Base-by-base conservation (phyloP, 768 basidiomycete genomes). In the Stropharia rugosoannulata region DNA sequence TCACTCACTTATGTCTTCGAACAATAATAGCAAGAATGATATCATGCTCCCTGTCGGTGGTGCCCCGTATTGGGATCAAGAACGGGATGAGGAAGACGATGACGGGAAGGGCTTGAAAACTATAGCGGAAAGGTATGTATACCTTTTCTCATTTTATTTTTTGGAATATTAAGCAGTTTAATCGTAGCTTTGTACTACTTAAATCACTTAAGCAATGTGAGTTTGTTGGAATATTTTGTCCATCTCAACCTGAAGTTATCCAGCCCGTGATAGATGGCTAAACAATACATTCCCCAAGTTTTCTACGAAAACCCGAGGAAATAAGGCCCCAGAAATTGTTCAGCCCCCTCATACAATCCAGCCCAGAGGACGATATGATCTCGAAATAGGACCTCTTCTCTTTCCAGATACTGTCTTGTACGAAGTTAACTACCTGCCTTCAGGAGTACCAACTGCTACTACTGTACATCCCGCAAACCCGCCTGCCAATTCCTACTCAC, bases 181-280 rank as follows among this genome's bases (percentile, higher is more conserved):
- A 6, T 18, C 43, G n/a, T 43, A 91, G 90, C 66, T 76, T 75
- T 53, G 80, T 88, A 7, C 71, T 91, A 29, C 64, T 83, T 8
- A 84, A 84, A 55, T 88, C 90, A 0, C 70, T 92, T 51, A 83
- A 80, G 60, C 89, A 90, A 79, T 92, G 89, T 70, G 55, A 44
- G 67, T 86, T 53, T 64, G 71, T 64, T 27, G 11, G 43, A 11
- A 36, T 5, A 39, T 16, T 41, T 39, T 18, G 13, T 3, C 4
- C 32, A 13, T 5, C 35, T 35, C 19, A 35, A 18, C 5, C 25
- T 41, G 18, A 58, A 35, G 47, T 16, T 25, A 54, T 51, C 35
- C 61, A 90, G 89, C 90, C 27, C 80, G 90, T 39, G 83, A 89
- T 22, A 81, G 79, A 68, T 90, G 88, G 87, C 70, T 92, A 13